Conservation (phyloP, 2,329 filamentous ascomycete species). For the Exophiala spinifera region DNA sequence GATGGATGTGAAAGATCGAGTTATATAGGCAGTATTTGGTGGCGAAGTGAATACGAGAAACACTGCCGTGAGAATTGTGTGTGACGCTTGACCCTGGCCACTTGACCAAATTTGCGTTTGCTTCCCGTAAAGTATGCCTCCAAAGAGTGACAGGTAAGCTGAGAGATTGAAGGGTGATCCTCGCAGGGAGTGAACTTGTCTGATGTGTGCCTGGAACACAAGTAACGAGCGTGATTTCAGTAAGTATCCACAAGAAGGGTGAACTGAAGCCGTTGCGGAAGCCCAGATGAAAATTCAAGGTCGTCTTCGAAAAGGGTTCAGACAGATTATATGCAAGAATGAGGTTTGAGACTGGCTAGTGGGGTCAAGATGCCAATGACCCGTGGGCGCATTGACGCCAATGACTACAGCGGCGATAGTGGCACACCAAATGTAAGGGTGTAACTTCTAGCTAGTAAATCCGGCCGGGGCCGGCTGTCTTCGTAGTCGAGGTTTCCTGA, state of each 20-base stretch:
- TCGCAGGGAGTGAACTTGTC: conserved; percentile 3
- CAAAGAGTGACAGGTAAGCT: conserved; percentile 15
- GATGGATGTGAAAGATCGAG: no score
- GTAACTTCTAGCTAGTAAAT: not conserved
- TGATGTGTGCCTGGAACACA: not conserved
- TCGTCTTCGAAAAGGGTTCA: conserved; percentile 2
- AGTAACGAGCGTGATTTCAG: conserved; percentile 19
- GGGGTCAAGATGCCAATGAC: not conserved
- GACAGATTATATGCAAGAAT: not conserved
- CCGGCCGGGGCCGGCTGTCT: not conserved
- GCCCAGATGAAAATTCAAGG: conserved; percentile 8
- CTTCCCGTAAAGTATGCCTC: conserved; percentile 2
- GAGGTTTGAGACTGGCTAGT: not conserved
- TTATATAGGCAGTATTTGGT: not conserved
- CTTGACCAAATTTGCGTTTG: not conserved
- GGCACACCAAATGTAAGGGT: not conserved
- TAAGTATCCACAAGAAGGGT: conserved; percentile 3
- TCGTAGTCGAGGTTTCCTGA: not conserved
- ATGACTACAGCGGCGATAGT: not conserved
- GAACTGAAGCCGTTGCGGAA: not conserved
- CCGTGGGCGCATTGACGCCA: not conserved
- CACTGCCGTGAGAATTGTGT: not conserved
- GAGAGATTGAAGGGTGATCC: conserved; percentile 8
- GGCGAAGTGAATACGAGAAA: not conserved
- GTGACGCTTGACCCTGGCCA: conserved; percentile 6